Evolutionary conservation across 2,329 filamentous ascomycete species (phyloP).

Genomic region (Neonectria faginata): DNA sequence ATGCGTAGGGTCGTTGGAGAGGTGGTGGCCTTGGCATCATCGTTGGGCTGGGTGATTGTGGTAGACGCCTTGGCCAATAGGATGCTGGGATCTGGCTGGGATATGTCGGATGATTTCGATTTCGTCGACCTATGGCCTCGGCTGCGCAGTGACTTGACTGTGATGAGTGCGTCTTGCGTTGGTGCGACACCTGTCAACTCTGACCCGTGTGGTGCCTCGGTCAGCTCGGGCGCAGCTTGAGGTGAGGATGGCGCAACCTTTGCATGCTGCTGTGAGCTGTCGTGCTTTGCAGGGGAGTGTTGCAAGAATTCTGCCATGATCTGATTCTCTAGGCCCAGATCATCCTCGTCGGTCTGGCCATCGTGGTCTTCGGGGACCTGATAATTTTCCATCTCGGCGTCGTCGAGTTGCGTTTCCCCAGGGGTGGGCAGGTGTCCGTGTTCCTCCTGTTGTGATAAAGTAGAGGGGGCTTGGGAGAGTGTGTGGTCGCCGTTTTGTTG

Average conservation of each 20-base stretch:
- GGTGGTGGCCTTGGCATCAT: conserved; percentile 34
- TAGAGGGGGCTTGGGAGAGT: conserved; percentile 25
- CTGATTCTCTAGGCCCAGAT: conserved; percentile 45
- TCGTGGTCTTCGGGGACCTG: conserved; percentile 21
- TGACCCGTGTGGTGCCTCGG: conserved; percentile 23
- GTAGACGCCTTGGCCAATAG: conserved; percentile 42
- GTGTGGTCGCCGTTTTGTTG: conserved; percentile 27
- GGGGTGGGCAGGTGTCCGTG: conserved; percentile 39
- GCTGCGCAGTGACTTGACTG: conserved; percentile 48
- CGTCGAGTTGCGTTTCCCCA: conserved; percentile 37
- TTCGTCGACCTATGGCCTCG: conserved; percentile 41
- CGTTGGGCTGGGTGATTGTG: conserved; percentile 24
- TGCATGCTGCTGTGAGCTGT: conserved; percentile 14
- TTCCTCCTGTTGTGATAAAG: conserved; percentile 25
- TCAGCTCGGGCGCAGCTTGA: conserved; percentile 23
- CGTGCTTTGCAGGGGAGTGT: conserved; percentile 38
- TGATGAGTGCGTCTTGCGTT: conserved; percentile 44
- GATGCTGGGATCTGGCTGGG: conserved; percentile 47
- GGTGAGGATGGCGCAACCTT: conserved; percentile 34
- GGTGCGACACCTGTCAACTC: conserved; percentile 29
- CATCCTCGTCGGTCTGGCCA: conserved; percentile 35
- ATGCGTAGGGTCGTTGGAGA: conserved; percentile 41
- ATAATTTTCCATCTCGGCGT: conserved; percentile 36
- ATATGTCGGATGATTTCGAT: conserved; percentile 41
- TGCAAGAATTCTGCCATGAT: conserved; percentile 48